These are phyloP conservation scores for Candida coleopterorum DNA, from an alignment of 805 yeast species.

Conservation along the genomic window DNA sequence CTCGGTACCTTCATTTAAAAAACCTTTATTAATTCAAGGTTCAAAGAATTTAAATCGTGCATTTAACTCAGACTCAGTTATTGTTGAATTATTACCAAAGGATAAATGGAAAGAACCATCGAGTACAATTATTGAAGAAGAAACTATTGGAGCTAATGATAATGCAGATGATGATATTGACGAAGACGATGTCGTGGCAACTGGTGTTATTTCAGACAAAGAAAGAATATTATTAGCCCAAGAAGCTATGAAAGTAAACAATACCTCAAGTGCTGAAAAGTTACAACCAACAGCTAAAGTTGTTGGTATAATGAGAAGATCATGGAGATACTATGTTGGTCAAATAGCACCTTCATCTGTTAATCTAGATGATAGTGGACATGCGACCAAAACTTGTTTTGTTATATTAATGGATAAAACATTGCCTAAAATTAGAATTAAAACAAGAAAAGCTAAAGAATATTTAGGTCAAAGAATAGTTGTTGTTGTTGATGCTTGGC, in stretches of 20 bases:
- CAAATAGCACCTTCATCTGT: conserved; percentile 80
- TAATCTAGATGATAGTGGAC: conserved; percentile 46
- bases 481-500: conserved; percentile 91
- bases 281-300: conserved; percentile 91
- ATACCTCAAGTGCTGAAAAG: conserved; percentile 35
- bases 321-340: conserved; percentile 96
- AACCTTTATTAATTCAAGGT: conserved; percentile 79
- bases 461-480: conserved; percentile 88
- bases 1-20: conserved; percentile 63
- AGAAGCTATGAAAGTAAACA: conserved; percentile 64
- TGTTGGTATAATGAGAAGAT: conserved; percentile 82
- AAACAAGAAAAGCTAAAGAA: conserved; percentile 81
- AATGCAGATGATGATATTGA: conserved; percentile 48
- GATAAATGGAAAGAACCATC: conserved; percentile 87
- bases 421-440: conserved; percentile 80
- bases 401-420: conserved; percentile 86
- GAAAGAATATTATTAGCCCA: conserved; percentile 71
- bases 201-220: conserved; percentile 54
- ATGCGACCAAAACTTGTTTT: conserved; percentile 73
- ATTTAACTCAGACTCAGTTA: conserved; percentile 87
- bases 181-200: conserved; percentile 27
- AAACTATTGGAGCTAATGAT: conserved; percentile 53
- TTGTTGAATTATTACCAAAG: conserved; percentile 83
- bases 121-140: conserved; percentile 72
- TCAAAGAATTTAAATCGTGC: conserved; percentile 83